Conservation (phyloP, 768 basidiomycete species). For the Amanita exitialis region DNA sequence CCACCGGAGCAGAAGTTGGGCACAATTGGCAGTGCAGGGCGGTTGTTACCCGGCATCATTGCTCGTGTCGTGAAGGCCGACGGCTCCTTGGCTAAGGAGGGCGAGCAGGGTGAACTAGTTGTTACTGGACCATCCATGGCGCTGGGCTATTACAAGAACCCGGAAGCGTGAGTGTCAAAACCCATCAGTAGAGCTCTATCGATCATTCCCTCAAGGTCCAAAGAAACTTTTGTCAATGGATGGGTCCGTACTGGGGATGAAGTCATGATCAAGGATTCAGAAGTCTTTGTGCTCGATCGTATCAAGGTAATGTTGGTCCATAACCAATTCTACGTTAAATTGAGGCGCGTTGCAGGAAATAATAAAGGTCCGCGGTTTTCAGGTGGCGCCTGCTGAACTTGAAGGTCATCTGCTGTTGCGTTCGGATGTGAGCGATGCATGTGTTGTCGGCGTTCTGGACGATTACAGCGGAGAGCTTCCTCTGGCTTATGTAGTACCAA, state of each 20-base stretch:
- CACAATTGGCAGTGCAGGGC: constrained; percentile 47
- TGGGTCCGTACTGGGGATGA: constrained; percentile 70
- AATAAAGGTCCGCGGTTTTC: constrained; percentile 52
- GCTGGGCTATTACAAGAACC: constrained; percentile 47
- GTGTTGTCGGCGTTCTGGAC: constrained; percentile 59
- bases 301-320: constrained; percentile 40
- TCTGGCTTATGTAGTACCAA: constrained; percentile 56
- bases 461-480: constrained; percentile 74
- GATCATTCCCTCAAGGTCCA: constrained; percentile 29
- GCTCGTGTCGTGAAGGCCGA: constrained; percentile 51
- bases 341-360: constrained; percentile 39
- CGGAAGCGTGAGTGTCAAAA: constrained; percentile 39
- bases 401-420: constrained; percentile 57
- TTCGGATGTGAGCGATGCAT: constrained; percentile 48
- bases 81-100: constrained; percentile 42
- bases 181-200: background rate
- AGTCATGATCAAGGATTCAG: constrained; percentile 52
- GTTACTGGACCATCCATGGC: constrained; percentile 53
- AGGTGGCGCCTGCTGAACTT: constrained; percentile 59
- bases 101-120: constrained; percentile 54
- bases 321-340: background rate
- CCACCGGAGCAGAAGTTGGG: constrained; percentile 32
- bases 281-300: constrained; percentile 64
- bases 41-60: constrained; percentile 44
- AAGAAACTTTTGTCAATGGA: constrained; percentile 52